Conservation (phyloP, 805 yeast species). For the Monosporozyma siamensis region DNA sequence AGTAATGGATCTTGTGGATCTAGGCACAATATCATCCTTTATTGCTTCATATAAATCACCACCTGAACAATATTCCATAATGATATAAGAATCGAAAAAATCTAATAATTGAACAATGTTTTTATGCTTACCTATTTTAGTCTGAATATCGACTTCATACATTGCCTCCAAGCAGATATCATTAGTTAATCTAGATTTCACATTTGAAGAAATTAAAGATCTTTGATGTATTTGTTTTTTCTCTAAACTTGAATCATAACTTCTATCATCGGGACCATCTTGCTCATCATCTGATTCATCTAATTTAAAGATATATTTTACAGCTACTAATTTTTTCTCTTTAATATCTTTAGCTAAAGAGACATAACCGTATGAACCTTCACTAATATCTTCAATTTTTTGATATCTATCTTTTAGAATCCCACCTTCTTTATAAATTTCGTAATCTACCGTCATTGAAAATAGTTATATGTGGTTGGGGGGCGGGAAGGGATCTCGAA, state of each 20-base stretch:
- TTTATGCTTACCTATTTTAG: conserved; percentile 47
- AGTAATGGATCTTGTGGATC: conserved; percentile 36
- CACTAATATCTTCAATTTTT: conserved; percentile 67
- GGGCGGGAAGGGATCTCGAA: too few species aligned
- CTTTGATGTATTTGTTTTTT: conserved; percentile 19
- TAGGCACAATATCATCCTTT: conserved; percentile 50
- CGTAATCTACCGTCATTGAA: conserved; percentile 29
- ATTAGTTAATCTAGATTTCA: conserved; percentile 31
- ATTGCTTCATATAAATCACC: conserved; percentile 84
- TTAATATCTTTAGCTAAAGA: conserved; percentile 67
- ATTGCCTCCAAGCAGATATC: conserved; percentile 47
- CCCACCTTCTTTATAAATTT: conserved; percentile 36
- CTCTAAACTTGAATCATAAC: conserved; percentile 14
- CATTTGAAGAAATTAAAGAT: conserved; percentile 31
- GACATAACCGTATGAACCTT: conserved; percentile 91
- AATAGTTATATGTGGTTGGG: too few species aligned
- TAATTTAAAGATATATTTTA: conserved; percentile 68
- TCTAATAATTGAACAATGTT: conserved; percentile 55
- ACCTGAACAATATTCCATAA: conserved; percentile 75
- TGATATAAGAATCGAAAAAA: conserved; percentile 56
- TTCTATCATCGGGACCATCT: conserved; percentile 11
- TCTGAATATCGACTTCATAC: conserved; percentile 59
- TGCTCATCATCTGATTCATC: conserved; percentile 31
- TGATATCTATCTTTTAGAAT: conserved; percentile 55
- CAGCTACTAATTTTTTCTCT: conserved; percentile 57